Evolutionary conservation across 2,329 filamentous ascomycete species (phyloP).

Genomic region (Bipolaris cookei): DNA sequence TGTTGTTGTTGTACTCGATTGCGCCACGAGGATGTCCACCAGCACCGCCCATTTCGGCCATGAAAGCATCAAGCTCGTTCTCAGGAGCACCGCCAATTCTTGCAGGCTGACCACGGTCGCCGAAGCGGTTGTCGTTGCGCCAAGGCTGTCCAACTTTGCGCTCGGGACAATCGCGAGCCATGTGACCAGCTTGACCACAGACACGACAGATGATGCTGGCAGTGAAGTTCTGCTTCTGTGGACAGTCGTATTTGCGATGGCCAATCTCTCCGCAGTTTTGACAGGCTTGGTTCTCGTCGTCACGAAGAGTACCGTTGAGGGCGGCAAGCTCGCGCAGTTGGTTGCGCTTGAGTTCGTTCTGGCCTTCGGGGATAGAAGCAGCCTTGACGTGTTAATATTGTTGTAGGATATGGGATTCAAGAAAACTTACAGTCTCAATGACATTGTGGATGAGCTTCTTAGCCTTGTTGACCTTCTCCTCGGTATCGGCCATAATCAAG

Average conservation of each 20-base stretch:
- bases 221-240: constrained; percentile 97
- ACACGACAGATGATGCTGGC: constrained; percentile 98
- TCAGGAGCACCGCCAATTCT: constrained; percentile 77
- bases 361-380: constrained; percentile 96
- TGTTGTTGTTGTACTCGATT: constrained; percentile 62
- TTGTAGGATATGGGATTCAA: constrained; percentile 5
- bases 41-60: constrained; percentile 92
- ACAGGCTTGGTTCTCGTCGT: constrained; percentile 98
- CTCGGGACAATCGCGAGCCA: constrained; percentile 97
- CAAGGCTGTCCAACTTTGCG: constrained; percentile 88
- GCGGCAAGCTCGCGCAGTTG: constrained; percentile 97
- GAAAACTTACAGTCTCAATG: constrained; percentile 87
- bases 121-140: constrained; percentile 74
- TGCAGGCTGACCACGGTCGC: constrained; percentile 62
- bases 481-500: constrained; percentile 98
- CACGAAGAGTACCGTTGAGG: constrained; percentile 97
- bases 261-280: constrained; percentile 99
- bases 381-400: constrained; percentile 66
- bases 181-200: constrained; percentile 96
- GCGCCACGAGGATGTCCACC: constrained; percentile 69
- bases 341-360: constrained; percentile 98
- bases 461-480: constrained; percentile 99
- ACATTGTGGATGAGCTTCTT: constrained; percentile 98
- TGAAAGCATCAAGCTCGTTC: constrained; percentile 96
- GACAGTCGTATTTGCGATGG: constrained; percentile 98